Conservation (phyloP, 257 asterid species). For the Ehretia macrophylla region DNA sequence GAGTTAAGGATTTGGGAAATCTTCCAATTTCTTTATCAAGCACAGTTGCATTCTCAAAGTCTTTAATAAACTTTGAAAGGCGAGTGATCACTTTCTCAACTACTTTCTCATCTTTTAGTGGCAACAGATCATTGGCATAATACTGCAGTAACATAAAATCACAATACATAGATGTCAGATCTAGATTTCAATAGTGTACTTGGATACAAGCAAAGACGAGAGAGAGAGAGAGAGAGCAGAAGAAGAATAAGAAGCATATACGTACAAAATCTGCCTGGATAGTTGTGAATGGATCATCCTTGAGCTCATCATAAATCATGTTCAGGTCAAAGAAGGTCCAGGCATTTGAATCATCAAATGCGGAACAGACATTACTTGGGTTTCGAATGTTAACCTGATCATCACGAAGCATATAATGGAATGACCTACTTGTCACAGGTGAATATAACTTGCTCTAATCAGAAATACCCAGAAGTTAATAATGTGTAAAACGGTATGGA, state of each 20-base stretch:
- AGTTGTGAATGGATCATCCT: constrained; percentile 34
- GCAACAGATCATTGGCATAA: constrained; percentile 49
- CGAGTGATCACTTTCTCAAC: constrained; percentile 43
- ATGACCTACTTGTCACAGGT: too few relatives aligned
- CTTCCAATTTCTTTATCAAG: constrained; percentile 56
- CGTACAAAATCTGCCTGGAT: constrained; percentile 55
- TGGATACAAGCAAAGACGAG: not conserved
- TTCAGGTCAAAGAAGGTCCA: constrained; percentile 59
- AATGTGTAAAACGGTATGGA: not conserved
- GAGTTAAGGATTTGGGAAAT: constrained; percentile 51
- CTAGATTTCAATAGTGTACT: not conserved
- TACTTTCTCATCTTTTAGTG: constrained; percentile 45
- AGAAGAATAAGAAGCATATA: constrained; percentile 2
- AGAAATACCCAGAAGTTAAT: not conserved
- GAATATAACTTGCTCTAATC: not conserved
- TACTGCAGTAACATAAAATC: constrained; percentile 37
- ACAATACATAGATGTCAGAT: constrained; percentile 1
- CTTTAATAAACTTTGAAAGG: constrained; percentile 44
- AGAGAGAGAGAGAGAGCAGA: not conserved
- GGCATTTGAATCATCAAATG: constrained; percentile 35
- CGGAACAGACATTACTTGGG: constrained; percentile 45
- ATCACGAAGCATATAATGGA: not conserved
- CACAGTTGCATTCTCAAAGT: constrained; percentile 38
- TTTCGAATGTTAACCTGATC: constrained; percentile 51
- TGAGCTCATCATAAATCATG: constrained; percentile 34